Evolutionary conservation across 2,329 filamentous ascomycete species (phyloP).

Genomic region (Chaetomium strumarium): DNA sequence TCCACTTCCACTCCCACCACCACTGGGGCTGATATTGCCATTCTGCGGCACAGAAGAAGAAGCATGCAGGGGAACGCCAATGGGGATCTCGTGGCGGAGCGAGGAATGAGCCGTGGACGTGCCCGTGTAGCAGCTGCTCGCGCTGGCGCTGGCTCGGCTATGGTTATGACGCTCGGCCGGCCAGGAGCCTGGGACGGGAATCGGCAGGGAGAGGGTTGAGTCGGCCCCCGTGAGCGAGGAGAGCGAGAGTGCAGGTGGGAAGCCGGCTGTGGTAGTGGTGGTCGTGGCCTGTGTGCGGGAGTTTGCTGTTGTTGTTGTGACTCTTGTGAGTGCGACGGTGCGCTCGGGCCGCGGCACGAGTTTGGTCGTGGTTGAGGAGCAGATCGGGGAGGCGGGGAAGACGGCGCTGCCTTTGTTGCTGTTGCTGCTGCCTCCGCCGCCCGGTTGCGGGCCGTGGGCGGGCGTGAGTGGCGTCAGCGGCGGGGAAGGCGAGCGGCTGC

Average conservation of each 20-base stretch:
- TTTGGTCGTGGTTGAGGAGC: constrained; percentile 33
- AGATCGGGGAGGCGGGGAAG: constrained; percentile 37
- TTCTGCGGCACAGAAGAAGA: too few species aligned
- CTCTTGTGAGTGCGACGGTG: too few species aligned
- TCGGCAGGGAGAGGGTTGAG: constrained; percentile 1
- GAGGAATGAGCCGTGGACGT: constrained; percentile 16
- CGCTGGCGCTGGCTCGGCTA: constrained; percentile 15
- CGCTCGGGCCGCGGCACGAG: constrained; percentile 30
- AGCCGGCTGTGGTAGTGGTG: constrained; percentile 6
- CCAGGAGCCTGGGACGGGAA: constrained; percentile 15
- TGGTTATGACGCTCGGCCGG: background rate
- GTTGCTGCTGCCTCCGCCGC: background rate
- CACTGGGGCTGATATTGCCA: background rate
- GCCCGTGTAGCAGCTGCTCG: constrained; percentile 6
- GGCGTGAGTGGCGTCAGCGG: constrained; percentile 29
- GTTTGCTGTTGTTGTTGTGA: too few species aligned
- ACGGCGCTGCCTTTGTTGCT: background rate
- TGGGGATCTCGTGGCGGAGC: constrained; percentile 24
- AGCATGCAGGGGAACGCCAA: background rate
- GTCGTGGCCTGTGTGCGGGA: too few species aligned
- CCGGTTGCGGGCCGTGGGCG: constrained; percentile 21
- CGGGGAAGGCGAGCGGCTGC: constrained; percentile 26
- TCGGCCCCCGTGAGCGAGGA: background rate
- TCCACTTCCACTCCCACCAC: too few species aligned
- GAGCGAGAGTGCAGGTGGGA: background rate